Conservation (phyloP, 495 filamentous ascomycete genomes). For the Daldinia caldariorum region DNA sequence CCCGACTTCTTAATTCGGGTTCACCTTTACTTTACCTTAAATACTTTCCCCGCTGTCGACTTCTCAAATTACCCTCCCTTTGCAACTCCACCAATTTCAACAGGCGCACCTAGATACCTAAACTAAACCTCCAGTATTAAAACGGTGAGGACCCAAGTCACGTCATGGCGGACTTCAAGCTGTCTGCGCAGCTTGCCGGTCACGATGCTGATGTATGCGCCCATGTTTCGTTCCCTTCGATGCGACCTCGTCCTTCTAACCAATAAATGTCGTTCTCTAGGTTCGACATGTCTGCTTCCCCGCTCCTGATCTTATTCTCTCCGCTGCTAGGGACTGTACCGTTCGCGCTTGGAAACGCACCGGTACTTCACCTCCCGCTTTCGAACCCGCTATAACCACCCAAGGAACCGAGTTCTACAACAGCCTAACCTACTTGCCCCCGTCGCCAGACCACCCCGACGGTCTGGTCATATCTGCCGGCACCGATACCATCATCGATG, state of each 20-base stretch:
- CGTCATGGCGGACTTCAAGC: conserved; percentile 72
- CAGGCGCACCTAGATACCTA: background rate
- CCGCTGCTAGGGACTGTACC: conserved; percentile 89
- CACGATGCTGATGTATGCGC: conserved; percentile 84
- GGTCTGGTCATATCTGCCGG: conserved; percentile 89
- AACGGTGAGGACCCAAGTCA: background rate
- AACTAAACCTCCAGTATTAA: background rate
- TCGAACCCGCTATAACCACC: conserved; percentile 77
- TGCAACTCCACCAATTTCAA: background rate
- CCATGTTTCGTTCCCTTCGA: conserved; percentile 21
- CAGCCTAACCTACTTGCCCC: conserved; percentile 77
- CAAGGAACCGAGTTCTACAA: conserved; percentile 87
- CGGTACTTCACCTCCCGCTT: conserved; percentile 68
- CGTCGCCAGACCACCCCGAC: conserved; percentile 74
- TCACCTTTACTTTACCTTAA: too few species aligned
- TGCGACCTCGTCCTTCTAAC: conserved; percentile 12
- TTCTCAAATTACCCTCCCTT: background rate
- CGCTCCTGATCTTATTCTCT: conserved; percentile 73
- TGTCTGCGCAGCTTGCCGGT: conserved; percentile 80
- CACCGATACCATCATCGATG: conserved; percentile 92
- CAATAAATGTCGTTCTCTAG: conserved; percentile 56
- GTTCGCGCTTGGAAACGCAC: conserved; percentile 84
- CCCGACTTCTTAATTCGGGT: background rate
- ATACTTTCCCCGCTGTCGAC: background rate
- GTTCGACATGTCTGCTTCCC: conserved; percentile 90